These are phyloP conservation scores for Tieghemiomyces parasiticus DNA, from an alignment of 192 early-diverging fungal genomes.

Conservation along the genomic window DNA sequence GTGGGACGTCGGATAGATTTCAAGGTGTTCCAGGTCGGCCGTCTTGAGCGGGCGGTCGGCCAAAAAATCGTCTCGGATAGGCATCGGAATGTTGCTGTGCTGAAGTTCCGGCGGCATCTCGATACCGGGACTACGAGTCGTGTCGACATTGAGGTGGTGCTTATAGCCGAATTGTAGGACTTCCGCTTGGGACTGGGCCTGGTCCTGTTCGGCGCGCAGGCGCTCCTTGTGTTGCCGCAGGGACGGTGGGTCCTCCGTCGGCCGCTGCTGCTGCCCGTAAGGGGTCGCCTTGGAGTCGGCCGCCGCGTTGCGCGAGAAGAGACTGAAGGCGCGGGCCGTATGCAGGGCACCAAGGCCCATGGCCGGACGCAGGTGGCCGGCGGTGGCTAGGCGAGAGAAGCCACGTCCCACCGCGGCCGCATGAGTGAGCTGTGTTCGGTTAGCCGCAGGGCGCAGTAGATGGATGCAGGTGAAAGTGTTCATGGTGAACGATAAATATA, in stretches of 20 bases:
- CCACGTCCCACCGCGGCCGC: too few species aligned
- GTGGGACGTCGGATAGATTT: conserved; percentile 43
- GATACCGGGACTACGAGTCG: background rate
- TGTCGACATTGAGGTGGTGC: background rate
- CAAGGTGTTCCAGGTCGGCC: conserved; percentile 38
- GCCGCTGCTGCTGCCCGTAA: too few species aligned
- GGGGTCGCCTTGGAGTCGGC: background rate
- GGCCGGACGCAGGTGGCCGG: too few species aligned
- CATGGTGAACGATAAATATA: too few species aligned
- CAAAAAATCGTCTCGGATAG: conserved; percentile 48
- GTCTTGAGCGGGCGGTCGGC: conserved; percentile 31
- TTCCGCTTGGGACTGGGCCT: too few species aligned
- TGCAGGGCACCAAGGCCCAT: too few species aligned
- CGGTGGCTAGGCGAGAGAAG: too few species aligned
- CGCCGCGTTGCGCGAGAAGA: background rate
- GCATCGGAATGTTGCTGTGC: conserved; percentile 22
- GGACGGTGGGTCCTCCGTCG: background rate
- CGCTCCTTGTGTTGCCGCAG: background rate
- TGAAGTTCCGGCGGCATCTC: conserved; percentile 3
- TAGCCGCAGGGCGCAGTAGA: too few species aligned
- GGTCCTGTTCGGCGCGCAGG: background rate
- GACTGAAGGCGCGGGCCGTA: background rate
- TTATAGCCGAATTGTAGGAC: too few species aligned
- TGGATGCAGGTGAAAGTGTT: too few species aligned
- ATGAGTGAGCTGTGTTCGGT: too few species aligned